phyloP scores from a whole-genome alignment of 2,329 filamentous ascomycete species.

The Metarhizium anisopliae region DNA sequence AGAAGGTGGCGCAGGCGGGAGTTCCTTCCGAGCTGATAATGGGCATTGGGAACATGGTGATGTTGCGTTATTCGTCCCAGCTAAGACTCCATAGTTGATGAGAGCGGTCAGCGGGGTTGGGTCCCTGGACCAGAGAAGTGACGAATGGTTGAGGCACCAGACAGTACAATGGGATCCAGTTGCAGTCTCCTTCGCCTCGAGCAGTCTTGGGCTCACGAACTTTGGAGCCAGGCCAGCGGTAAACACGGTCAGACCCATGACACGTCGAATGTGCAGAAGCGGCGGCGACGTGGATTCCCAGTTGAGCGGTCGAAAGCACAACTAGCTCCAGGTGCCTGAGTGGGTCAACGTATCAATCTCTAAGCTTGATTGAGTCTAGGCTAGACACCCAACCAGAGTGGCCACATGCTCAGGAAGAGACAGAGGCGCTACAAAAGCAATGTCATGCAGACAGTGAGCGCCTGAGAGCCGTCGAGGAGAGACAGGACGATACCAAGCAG shows the following conservation, averaged over 20 bases:
- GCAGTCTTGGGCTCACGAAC: background rate
- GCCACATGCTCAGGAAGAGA: conserved; percentile 5
- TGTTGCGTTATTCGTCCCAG: background rate
- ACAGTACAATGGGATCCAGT: background rate
- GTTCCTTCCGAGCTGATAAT: background rate
- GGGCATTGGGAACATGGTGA: background rate
- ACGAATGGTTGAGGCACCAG: background rate
- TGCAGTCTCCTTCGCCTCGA: background rate
- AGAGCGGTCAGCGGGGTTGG: conserved; percentile 2
- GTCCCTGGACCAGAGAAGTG: background rate
- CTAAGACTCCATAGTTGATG: background rate
- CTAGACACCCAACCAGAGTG: conserved; percentile 3
- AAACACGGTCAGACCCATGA: conserved; percentile 6
- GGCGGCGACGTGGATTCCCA: conserved; percentile 11
- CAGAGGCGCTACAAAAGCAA: conserved; percentile 7
- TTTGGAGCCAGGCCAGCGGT: conserved; percentile 1
- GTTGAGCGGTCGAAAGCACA: conserved; percentile 9
- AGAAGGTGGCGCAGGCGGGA: conserved; percentile 1
- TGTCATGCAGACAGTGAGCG: conserved; percentile 4
- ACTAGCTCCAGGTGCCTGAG: conserved; percentile 4
- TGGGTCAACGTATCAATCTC: conserved; percentile 6
- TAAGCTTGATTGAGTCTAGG: conserved; percentile 2
- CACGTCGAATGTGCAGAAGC: conserved; percentile 9
- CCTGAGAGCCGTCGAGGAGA: background rate
- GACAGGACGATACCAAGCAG: conserved; percentile 1